Conservation (phyloP, 179 eudicot species). For the Dionaea muscipula region DNA sequence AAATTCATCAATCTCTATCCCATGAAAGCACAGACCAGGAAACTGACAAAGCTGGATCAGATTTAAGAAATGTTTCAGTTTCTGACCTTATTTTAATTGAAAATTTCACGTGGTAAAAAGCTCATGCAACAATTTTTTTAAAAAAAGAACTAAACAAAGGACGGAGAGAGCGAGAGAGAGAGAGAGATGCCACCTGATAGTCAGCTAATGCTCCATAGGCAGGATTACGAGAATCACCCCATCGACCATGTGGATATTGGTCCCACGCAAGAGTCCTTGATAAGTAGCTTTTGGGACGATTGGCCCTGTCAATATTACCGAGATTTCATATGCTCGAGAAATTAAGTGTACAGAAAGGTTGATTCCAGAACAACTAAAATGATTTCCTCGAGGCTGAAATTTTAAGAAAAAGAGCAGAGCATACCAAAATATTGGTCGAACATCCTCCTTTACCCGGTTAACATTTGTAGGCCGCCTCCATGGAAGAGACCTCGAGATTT, state of each 20-base stretch:
- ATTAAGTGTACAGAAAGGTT: not conserved
- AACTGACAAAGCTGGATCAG: too few species aligned
- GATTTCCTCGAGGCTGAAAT: not conserved
- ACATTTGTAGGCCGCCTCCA: slow-evolving; percentile 86
- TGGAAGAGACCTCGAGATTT: slow-evolving; percentile 73
- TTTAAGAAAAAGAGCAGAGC: slow-evolving; percentile 5
- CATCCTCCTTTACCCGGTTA: slow-evolving; percentile 84
- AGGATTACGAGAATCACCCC: slow-evolving; percentile 84
- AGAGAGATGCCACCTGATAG: slow-evolving; percentile 49
- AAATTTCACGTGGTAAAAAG: too few species aligned
- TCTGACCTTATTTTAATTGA: too few species aligned
- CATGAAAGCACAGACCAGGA: too few species aligned
- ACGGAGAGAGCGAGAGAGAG: not conserved
- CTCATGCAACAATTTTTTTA: too few species aligned
- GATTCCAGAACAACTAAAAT: not conserved
- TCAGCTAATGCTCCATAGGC: slow-evolving; percentile 83
- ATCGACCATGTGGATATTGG: slow-evolving; percentile 84
- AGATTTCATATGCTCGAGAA: slow-evolving; percentile 7
- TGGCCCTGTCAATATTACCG: slow-evolving; percentile 55
- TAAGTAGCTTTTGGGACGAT: slow-evolving; percentile 93
- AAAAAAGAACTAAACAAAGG: too few species aligned
- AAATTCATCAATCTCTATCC: too few species aligned
- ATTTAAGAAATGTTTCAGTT: too few species aligned
- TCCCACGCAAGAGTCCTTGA: slow-evolving; percentile 87
- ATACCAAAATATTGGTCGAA: slow-evolving; percentile 91